Percentiles rank a stretch among this genome's conserved stretches.
phyloP scores from a whole-genome alignment of 352 stramenopile species.

The Blastocystis sp. region DNA sequence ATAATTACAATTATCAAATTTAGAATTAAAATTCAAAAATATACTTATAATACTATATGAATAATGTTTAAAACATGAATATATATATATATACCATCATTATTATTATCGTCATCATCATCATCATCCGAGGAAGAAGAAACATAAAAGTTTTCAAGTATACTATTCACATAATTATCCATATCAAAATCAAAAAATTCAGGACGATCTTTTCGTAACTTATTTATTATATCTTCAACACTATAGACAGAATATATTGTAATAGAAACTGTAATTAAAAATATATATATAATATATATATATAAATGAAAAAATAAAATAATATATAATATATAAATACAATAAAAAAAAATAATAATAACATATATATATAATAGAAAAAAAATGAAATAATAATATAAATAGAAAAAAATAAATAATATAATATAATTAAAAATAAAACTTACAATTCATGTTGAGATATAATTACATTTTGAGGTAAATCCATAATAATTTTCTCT shows the following conservation, averaged over 20 bases:
- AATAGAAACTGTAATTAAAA: neutral
- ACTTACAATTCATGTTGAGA: too few relatives aligned
- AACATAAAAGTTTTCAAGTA: slow-evolving; percentile 32
- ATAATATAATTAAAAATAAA: too few relatives aligned
- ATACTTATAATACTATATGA: slow-evolving; percentile 24
- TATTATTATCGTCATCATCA: slow-evolving; percentile 17
- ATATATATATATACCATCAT: neutral
- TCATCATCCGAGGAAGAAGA: too few relatives aligned
- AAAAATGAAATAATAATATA: too few relatives aligned
- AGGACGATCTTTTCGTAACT: slow-evolving; percentile 18
- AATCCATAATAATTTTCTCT: too few relatives aligned
- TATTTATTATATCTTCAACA: slow-evolving; percentile 31
- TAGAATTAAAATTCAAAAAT: slow-evolving; percentile 2
- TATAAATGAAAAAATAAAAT: slow-evolving; percentile 23
- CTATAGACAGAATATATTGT: slow-evolving; percentile 1
- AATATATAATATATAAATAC: slow-evolving; percentile 33
- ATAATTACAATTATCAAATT: too few relatives aligned
- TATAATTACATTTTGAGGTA: too few relatives aligned
- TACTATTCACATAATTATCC: slow-evolving; percentile 34
- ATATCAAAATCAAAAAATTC: slow-evolving; percentile 30
- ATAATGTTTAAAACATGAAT: slow-evolving; percentile 15
- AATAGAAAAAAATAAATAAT: too few relatives aligned
- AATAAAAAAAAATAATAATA: slow-evolving; percentile 15
- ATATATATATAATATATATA: slow-evolving; percentile 18
- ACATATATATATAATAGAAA: too few relatives aligned